Conservation (phyloP, 1,139 yeast genomes). For the Nakaseomyces nivariensis region DNA sequence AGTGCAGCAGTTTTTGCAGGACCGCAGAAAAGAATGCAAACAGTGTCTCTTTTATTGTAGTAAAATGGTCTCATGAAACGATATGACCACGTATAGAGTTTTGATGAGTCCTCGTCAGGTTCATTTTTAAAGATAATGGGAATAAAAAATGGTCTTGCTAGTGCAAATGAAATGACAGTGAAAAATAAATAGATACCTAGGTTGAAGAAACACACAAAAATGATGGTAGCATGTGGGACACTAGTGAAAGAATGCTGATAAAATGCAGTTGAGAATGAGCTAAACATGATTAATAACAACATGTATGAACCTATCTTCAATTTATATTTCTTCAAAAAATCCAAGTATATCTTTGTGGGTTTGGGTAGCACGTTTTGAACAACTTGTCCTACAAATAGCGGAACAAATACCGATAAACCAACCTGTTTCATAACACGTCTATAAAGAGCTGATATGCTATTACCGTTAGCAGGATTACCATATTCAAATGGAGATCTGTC, state of each 20-base stretch:
- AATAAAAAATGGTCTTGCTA: slow-evolving; percentile 55
- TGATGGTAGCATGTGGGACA: slow-evolving; percentile 58
- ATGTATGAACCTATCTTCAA: slow-evolving; percentile 69
- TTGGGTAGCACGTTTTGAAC: slow-evolving; percentile 59
- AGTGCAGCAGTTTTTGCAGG: slow-evolving; percentile 90
- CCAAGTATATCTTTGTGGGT: slow-evolving; percentile 44
- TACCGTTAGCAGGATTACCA: slow-evolving; percentile 69
- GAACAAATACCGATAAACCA: slow-evolving; percentile 74
- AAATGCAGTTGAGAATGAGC: slow-evolving; percentile 83
- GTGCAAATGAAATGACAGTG: slow-evolving; percentile 48
- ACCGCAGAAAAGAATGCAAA: slow-evolving; percentile 75
- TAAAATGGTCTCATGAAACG: slow-evolving; percentile 53
- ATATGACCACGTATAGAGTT: slow-evolving; percentile 33
- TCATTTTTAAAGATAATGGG: slow-evolving; percentile 34
- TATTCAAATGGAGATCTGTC: slow-evolving; percentile 50
- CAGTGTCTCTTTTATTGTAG: slow-evolving; percentile 61
- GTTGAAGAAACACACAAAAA: slow-evolving; percentile 72
- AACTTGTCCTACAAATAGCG: slow-evolving; percentile 80
- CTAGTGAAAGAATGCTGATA: slow-evolving; percentile 67
- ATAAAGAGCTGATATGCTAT: slow-evolving; percentile 49
- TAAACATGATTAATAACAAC: slow-evolving; percentile 70
- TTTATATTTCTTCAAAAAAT: slow-evolving; percentile 47
- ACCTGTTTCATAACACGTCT: slow-evolving; percentile 74
- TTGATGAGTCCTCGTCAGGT: slow-evolving; percentile 39
- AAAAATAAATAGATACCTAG: slow-evolving; percentile 67